Base-by-base conservation (phyloP, 1,139 yeast species). In the Sporopachydermia cereana region DNA sequence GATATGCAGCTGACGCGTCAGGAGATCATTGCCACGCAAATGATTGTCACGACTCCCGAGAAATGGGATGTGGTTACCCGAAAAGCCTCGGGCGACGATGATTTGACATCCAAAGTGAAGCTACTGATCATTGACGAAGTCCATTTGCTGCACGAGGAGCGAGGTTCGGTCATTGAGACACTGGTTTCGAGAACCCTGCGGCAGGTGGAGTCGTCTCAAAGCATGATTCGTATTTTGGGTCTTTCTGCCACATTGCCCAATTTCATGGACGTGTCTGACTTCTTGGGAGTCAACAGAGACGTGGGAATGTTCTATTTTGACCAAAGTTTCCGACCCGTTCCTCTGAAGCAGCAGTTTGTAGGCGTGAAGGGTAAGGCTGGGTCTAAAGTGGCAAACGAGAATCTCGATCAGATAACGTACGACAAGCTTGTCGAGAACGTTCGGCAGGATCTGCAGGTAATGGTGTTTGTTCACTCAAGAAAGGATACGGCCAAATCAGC, bases 41-140 rank as follows among this genome's bases (percentile, higher is more conserved):
- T 91, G 41, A 84, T 91, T 54, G 96, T 91, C 4, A 91, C 97
- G 0, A 91, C 98, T 0, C 98, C 98, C 0, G 98, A 91, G 61
- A 91, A 91, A 63, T 91, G 99, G 99, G 99, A 91, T 67, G 96
- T 91, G 9, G 96, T 91, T 1, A 91, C 98, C 0, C 74, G 98
- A 59, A 91, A 91, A 57, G 83, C 75, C 59, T 72, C 69, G 45
- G 91, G 96, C 47, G 97, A 88, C 57, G 80, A 79, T 44, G 96
- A 89, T 51, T 66, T 91, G 36, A 93, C 86, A 2, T 77, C 84
- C 16, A 88, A 86, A 56, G 95, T 93, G 3, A 84, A 81, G 58
- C 67, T 91, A 14, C 66, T 91, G 46, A 84, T 91, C 50, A 88
- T 91, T 51, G 99, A 91, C 69, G 99, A 91, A 64, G 97, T 91